Percentiles rank a stretch among this genome's conserved stretches.
These are phyloP conservation scores for Iris pallida DNA, from an alignment of 116 monocot species.

Conservation along the genomic window DNA sequence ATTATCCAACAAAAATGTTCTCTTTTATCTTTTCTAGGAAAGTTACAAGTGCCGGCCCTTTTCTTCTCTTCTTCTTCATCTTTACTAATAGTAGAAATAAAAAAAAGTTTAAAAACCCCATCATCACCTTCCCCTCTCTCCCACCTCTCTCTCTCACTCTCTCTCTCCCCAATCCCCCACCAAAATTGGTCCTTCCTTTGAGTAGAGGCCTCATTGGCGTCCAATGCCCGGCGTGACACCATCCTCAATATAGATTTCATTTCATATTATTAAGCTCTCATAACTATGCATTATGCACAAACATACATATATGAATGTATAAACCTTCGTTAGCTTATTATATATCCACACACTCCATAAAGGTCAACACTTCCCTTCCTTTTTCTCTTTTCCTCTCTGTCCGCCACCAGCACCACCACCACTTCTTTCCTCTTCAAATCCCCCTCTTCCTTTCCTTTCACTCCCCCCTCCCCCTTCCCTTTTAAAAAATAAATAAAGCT, in stretches of 20 bases:
- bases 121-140: neutral
- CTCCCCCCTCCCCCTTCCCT: neutral
- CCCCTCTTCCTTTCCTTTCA: conserved; percentile 3
- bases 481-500: no score
- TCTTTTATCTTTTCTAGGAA: no score
- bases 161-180: neutral
- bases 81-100: no score
- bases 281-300: no score
- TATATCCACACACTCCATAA: conserved; percentile 16
- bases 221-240: conserved; percentile 42
- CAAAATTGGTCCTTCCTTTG: neutral
- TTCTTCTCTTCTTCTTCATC: no score
- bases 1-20: no score
- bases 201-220: conserved; percentile 34
- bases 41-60: no score
- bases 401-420: neutral
- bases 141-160: neutral
- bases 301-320: no score
- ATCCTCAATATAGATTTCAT: neutral
- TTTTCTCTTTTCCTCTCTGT: conserved; percentile 4
- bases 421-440: neutral
- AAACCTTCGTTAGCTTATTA: neutral
- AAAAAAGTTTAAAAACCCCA: no score
- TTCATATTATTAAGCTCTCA: neutral
- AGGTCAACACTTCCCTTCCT: conserved; percentile 28